These are phyloP conservation scores for Austroboletus niveus DNA, from an alignment of 1,284 basidiomycete species.

Conservation along the genomic window DNA sequence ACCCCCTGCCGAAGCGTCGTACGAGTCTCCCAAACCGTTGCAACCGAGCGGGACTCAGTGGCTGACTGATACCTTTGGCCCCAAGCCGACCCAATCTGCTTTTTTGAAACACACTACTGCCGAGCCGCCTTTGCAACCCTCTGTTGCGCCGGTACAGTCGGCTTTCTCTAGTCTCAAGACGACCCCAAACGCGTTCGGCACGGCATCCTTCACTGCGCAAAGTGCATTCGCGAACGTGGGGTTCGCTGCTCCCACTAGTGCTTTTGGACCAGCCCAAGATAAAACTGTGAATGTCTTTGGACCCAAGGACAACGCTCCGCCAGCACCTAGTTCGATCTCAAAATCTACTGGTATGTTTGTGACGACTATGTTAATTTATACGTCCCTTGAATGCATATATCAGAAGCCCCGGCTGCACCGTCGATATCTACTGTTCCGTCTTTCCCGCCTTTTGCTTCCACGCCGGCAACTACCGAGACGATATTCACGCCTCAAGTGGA, in stretches of 20 bases:
- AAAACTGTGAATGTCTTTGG: slow-evolving; percentile 12
- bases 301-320: slow-evolving; percentile 21
- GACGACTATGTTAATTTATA: background rate
- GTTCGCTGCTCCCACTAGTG: slow-evolving; percentile 2
- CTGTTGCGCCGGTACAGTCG: slow-evolving; percentile 22
- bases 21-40: slow-evolving; percentile 12
- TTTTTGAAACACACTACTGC: slow-evolving; percentile 5
- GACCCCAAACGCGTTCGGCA: slow-evolving; percentile 35
- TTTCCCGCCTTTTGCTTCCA: slow-evolving; percentile 1
- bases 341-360: slow-evolving; percentile 16
- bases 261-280: slow-evolving; percentile 21
- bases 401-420: background rate
- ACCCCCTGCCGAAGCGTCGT: background rate
- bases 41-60: slow-evolving; percentile 40
- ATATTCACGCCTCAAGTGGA: slow-evolving; percentile 1
- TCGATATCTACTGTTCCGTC: slow-evolving; percentile 24
- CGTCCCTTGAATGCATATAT: background rate
- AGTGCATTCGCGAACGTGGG: slow-evolving; percentile 3
- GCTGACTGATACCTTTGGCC: slow-evolving; percentile 37
- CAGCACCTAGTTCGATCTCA: slow-evolving; percentile 3
- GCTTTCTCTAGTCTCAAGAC: slow-evolving; percentile 44
- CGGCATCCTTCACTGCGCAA: slow-evolving; percentile 19
- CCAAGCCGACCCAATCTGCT: slow-evolving; percentile 27
- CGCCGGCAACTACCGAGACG: background rate
- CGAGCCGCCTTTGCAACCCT: slow-evolving; percentile 10